Evolutionary conservation across 2,329 filamentous ascomycete genomes (phyloP).

Genomic region (Apiospora arundinis): DNA sequence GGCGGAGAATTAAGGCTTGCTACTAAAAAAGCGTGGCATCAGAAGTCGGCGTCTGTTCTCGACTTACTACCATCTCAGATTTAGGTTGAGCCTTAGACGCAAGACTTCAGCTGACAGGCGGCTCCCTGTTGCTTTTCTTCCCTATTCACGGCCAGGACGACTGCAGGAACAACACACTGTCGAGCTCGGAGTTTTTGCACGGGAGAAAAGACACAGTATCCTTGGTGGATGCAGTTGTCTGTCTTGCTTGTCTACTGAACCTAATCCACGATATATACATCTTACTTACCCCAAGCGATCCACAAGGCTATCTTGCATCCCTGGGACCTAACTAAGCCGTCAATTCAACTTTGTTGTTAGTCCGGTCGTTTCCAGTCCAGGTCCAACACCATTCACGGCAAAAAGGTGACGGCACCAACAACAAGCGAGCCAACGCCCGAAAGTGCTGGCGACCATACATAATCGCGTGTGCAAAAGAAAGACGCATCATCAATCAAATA

Average conservation of each 20-base stretch:
- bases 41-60: slow-evolving; percentile 16
- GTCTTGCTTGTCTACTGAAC: slow-evolving; percentile 15
- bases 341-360: slow-evolving; percentile 14
- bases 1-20: slow-evolving; percentile 19
- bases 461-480: not conserved
- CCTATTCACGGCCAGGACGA: not conserved
- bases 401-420: slow-evolving; percentile 9
- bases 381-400: slow-evolving; percentile 1
- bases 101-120: slow-evolving; percentile 16
- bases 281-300: slow-evolving; percentile 15
- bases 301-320: slow-evolving; percentile 14
- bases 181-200: slow-evolving; percentile 8
- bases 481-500: not conserved
- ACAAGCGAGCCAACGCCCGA: slow-evolving; percentile 7
- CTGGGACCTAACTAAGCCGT: slow-evolving; percentile 14
- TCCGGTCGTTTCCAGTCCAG: slow-evolving; percentile 1
- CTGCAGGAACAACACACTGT: not conserved
- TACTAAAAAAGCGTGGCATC: slow-evolving; percentile 8
- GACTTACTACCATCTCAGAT: slow-evolving; percentile 18
- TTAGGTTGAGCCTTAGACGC: slow-evolving; percentile 17
- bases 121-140: slow-evolving; percentile 1
- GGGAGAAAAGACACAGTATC: not conserved
- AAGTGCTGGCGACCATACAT: not conserved
- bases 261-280: slow-evolving; percentile 7
- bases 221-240: not conserved